These are phyloP conservation scores for Jacaranda copaia DNA, from an alignment of 257 asterid species.

Conservation along the genomic window DNA sequence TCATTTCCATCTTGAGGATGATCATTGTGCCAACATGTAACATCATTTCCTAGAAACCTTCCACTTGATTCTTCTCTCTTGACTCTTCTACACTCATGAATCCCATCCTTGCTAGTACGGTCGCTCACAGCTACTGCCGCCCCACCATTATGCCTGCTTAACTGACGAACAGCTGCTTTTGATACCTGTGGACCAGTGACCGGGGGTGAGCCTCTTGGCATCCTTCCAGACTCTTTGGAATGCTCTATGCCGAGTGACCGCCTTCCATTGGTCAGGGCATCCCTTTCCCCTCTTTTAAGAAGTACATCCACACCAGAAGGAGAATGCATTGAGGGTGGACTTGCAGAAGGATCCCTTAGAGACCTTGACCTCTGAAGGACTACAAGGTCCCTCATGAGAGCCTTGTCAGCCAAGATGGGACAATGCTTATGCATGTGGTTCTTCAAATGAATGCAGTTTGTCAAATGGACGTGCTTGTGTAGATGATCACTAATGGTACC, in stretches of 20 bases:
- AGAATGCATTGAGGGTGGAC: conserved; percentile 76
- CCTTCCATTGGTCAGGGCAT: conserved; percentile 57
- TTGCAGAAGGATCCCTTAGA: conserved; percentile 88
- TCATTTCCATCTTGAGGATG: conserved; percentile 34
- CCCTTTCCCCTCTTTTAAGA: conserved; percentile 50
- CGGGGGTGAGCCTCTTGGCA: no score
- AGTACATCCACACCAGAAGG: conserved; percentile 58
- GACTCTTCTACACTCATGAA: conserved; percentile 49
- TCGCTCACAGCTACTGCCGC: conserved; percentile 39
- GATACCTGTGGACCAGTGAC: no score
- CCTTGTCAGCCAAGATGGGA: conserved; percentile 46
- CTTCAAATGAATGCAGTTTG: conserved; percentile 80
- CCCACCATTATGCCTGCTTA: conserved; percentile 15
- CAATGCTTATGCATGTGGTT: conserved; percentile 77
- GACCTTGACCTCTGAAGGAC: conserved; percentile 85
- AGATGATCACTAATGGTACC: conserved; percentile 67
- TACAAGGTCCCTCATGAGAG: conserved; percentile 71
- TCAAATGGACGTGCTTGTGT: conserved; percentile 70
- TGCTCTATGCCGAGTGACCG: conserved; percentile 52
- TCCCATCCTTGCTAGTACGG: conserved; percentile 44
- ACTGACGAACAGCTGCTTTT: no score
- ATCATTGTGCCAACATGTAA: conserved; percentile 38
- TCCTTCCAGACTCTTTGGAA: conserved; percentile 28
- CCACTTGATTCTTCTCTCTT: conserved; percentile 54
- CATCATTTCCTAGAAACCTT: conserved; percentile 46